A percentile compares a stretch with the other conserved stretches of the same genome.
Evolutionary conservation across 1,284 basidiomycete genomes (phyloP).

Genomic region (Abortiporus biennis): DNA sequence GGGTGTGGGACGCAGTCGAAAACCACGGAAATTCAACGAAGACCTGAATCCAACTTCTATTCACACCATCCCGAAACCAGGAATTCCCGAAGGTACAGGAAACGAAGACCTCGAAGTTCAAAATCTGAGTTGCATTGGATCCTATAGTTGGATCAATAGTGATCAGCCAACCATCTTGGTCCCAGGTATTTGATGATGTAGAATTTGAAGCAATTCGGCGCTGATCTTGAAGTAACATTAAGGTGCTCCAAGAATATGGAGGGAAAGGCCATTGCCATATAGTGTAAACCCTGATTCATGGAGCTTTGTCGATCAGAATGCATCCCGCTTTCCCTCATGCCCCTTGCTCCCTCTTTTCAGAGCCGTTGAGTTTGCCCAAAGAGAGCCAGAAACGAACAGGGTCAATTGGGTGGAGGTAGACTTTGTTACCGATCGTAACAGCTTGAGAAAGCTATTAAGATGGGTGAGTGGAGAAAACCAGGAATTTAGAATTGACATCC

Average conservation of each 20-base stretch:
- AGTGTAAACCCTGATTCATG: conserved; percentile 43
- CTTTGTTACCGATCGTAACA: conserved; percentile 53
- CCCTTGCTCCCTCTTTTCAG: conserved; percentile 42
- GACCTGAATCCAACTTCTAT: too few species aligned
- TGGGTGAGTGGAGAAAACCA: conserved; percentile 30
- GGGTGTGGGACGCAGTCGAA: too few species aligned
- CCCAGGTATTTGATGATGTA: background rate
- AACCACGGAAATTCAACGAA: too few species aligned
- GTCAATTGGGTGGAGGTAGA: conserved; percentile 46
- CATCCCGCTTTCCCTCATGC: conserved; percentile 32
- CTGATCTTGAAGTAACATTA: background rate
- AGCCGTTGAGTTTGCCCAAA: conserved; percentile 37
- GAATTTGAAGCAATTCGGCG: background rate
- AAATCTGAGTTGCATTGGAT: background rate
- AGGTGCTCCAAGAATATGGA: conserved; percentile 52
- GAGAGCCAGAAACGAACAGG: conserved; percentile 17
- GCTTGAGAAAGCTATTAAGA: conserved; percentile 46
- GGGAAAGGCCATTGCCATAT: conserved; percentile 35
- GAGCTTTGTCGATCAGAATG: conserved; percentile 45
- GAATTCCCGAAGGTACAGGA: too few species aligned
- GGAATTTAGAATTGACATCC: conserved; percentile 48
- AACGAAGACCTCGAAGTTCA: too few species aligned
- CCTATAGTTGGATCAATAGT: background rate
- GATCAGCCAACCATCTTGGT: background rate
- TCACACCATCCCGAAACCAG: too few species aligned